Evolutionary conservation across 1,139 yeast genomes (phyloP).

Genomic region (Hyphopichia wangnamkhiaoensis): DNA sequence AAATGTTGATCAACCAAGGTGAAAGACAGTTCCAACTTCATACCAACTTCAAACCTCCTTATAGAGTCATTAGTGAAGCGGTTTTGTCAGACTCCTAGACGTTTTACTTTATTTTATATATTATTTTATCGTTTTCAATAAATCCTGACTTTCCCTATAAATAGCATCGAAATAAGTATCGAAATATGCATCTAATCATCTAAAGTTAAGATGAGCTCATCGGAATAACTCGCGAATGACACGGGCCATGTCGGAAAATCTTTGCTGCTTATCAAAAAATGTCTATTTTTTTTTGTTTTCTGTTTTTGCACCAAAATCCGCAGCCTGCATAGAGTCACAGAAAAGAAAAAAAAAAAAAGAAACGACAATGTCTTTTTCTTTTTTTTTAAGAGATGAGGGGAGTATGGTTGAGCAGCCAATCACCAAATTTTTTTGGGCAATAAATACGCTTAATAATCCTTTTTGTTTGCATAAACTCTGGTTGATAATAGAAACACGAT

Average conservation of each 20-base stretch:
- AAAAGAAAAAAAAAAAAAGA: too few species aligned
- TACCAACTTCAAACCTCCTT: slow-evolving; percentile 71
- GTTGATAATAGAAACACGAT: too few species aligned
- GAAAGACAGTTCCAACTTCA: slow-evolving; percentile 80
- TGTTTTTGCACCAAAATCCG: background rate
- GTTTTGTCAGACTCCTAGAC: slow-evolving; percentile 45
- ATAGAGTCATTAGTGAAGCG: slow-evolving; percentile 58
- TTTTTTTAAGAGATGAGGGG: slow-evolving; percentile 5
- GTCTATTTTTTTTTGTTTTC: background rate
- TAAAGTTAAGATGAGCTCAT: background rate
- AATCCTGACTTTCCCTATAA: too few species aligned
- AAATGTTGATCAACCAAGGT: slow-evolving; percentile 92
- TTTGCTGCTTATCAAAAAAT: background rate
- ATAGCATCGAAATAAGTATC: background rate
- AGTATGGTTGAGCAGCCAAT: slow-evolving; percentile 2
- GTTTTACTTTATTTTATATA: too few species aligned
- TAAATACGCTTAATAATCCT: too few species aligned
- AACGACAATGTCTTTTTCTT: too few species aligned
- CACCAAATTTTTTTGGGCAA: slow-evolving; percentile 1
- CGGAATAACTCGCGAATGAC: slow-evolving; percentile 1
- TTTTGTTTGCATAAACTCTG: too few species aligned
- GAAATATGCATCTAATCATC: background rate
- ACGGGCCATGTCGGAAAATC: background rate
- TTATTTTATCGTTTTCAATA: too few species aligned
- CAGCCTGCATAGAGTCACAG: background rate